Evolutionary conservation across 768 basidiomycete genomes (phyloP), one percentile per base, ranked within the genome.

Genomic region (Amanita muscaria): DNA sequence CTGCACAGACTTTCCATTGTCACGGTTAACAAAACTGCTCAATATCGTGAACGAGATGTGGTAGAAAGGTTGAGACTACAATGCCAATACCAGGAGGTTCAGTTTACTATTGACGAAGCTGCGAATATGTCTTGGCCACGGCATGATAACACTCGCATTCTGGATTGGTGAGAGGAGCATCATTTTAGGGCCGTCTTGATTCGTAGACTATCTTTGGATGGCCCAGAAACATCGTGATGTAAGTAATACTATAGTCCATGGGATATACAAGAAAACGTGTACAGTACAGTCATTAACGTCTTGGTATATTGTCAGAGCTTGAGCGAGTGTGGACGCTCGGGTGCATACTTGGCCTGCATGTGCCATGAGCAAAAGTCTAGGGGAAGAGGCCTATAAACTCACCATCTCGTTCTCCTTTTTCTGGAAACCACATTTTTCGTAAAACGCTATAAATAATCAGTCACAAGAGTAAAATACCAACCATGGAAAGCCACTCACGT

Each of bases 381-480:
- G n/a, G 16, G 19, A 32, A 3, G 14, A 16, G 30, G 19, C 16
- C 14, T 3, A 12, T 18, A 9, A 11, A 61, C 70, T 47, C 46
- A 84, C 93, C 93, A 98, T 98, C 64, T 96, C 88, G 55, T 76
- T 80, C 64, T 93, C 93, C 65, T 92, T 94, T 68, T 81, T 84
- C 63, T 76, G 72, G 56, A 68, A 96, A 16, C 94, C 94, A 59
- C 94, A 99, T 64, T 98, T 98, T 63, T 90, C 72, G 63, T 99
- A 99, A 68, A 99, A 99, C 7, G 88, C 93, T 96, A 58, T 23
- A 50, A 30, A 32, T 12, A 19, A 32, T 39, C 35, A 15, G 14
- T 12, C 3, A 5, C 5, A 36, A 11, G 22, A 14, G 45, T 48
- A 39, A 21, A 38, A 38, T 24, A 27, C 25, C 27, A n/a, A 32